Conservation (phyloP, 164 flowering plant genomes). For the Vitis vinifera region DNA sequence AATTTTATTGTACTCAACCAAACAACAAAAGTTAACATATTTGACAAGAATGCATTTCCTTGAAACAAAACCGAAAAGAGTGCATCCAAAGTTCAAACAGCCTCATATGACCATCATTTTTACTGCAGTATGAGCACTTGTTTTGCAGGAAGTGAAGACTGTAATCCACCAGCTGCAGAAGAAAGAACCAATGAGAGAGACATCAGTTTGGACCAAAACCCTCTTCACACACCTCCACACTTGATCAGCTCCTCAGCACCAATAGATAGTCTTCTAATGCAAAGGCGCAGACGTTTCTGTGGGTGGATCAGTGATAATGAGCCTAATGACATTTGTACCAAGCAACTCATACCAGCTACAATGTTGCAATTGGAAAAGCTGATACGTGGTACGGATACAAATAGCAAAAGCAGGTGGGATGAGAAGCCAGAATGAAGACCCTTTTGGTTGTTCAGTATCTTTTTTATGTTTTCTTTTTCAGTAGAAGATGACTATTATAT, state of each 20-base stretch:
- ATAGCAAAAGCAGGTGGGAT: slow-evolving; percentile 32
- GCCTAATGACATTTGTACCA: slow-evolving; percentile 10
- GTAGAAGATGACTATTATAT: not conserved
- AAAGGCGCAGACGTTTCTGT: slow-evolving; percentile 26
- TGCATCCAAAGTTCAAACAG: too few species aligned
- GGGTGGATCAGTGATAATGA: slow-evolving; percentile 39
- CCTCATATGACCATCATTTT: too few species aligned
- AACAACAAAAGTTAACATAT: too few species aligned
- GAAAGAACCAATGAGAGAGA: too few species aligned
- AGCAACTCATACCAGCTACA: slow-evolving; percentile 7
- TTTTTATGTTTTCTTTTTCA: not conserved
- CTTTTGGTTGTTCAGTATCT: not conserved
- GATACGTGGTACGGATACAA: not conserved
- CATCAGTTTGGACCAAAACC: too few species aligned
- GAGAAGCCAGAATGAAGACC: slow-evolving; percentile 16
- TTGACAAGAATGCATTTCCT: too few species aligned
- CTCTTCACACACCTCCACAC: too few species aligned
- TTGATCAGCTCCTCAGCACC: not conserved
- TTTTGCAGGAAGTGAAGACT: too few species aligned
- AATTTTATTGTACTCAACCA: too few species aligned
- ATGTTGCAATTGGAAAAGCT: not conserved
- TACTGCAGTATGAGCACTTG: too few species aligned
- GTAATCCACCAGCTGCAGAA: too few species aligned
- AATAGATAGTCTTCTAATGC: not conserved
- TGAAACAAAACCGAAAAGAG: too few species aligned